Percentiles rank a stretch among this genome's conserved stretches.
Conservation (phyloP, 202 grass and related monocot species). For the Panicum hallii region DNA sequence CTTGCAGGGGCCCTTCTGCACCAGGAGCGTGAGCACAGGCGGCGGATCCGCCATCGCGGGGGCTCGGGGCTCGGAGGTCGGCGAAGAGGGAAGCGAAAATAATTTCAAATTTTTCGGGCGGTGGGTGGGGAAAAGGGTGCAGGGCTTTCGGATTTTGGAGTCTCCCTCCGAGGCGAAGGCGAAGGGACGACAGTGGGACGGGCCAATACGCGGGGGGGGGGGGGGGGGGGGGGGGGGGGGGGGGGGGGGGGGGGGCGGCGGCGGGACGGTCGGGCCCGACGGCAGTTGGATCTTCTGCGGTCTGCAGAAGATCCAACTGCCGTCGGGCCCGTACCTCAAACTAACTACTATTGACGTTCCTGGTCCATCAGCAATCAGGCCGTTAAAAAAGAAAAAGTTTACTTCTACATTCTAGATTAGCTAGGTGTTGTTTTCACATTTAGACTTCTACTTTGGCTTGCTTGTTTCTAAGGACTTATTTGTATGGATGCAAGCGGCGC, state of each 20-base stretch:
- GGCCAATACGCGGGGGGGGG: no score
- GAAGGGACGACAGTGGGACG: no score
- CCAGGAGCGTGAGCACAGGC: constrained; percentile 54
- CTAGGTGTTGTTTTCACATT: not conserved
- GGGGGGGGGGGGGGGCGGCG: no score
- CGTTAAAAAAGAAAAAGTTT: not conserved
- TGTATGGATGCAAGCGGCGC: no score
- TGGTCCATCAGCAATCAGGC: not conserved
- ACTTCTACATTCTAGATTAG: not conserved
- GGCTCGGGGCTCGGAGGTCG: not conserved
- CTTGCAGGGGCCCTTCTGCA: constrained; percentile 71
- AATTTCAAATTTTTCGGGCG: constrained; percentile 30
- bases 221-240: no score
- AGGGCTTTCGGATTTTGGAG: constrained; percentile 1
- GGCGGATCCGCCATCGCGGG: constrained; percentile 44
- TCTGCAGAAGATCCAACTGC: no score
- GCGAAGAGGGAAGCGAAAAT: not conserved
- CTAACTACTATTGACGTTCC: not conserved
- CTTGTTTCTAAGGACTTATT: not conserved
- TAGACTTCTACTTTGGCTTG: not conserved
- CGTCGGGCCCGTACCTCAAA: no score
- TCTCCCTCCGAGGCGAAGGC: no score
- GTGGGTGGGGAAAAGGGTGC: not conserved
- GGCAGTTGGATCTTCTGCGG: no score
- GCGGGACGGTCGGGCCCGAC: no score